Evolutionary conservation across 306 rosid species (phyloP).

Genomic region (Rubus parviflorus): DNA sequence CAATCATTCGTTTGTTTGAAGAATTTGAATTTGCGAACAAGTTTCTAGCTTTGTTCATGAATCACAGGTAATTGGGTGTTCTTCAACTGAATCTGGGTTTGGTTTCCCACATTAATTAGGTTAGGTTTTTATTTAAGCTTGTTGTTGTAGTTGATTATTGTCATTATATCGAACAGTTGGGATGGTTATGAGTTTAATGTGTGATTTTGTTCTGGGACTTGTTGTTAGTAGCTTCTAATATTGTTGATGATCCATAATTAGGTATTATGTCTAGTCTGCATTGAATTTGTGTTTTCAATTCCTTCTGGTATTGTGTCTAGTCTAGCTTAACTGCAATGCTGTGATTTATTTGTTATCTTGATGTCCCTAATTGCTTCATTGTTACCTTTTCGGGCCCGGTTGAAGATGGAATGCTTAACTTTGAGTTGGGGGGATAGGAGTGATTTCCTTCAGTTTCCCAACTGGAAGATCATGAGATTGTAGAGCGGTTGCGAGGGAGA

Average conservation of each 20-base stretch:
- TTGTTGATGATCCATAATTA: conserved; percentile 18
- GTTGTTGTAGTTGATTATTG: conserved; percentile 36
- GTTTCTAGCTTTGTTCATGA: conserved; percentile 5
- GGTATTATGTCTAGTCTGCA: conserved; percentile 8
- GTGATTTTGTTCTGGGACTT: conserved; percentile 14
- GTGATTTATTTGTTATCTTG: conserved; percentile 16
- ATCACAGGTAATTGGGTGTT: neutral
- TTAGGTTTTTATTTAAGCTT: conserved; percentile 30
- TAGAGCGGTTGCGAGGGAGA: conserved; percentile 37
- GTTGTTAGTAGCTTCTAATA: neutral
- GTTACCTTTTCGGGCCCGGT: neutral
- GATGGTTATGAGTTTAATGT: conserved; percentile 36
- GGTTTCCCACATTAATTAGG: conserved; percentile 22
- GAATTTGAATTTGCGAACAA: conserved; percentile 3
- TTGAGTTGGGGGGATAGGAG: conserved; percentile 35
- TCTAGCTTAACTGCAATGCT: conserved; percentile 25
- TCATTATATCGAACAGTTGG: conserved; percentile 43
- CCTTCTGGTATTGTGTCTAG: conserved; percentile 1
- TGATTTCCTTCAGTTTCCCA: conserved; percentile 17
- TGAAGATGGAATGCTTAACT: conserved; percentile 36
- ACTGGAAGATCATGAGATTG: conserved; percentile 29
- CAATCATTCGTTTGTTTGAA: neutral
- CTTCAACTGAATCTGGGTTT: conserved; percentile 27
- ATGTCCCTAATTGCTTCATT: conserved; percentile 19
- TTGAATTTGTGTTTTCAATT: conserved; percentile 7